These are phyloP conservation scores for Salvia rosmarinus DNA, from an alignment of 257 asterid species.

Conservation along the genomic window DNA sequence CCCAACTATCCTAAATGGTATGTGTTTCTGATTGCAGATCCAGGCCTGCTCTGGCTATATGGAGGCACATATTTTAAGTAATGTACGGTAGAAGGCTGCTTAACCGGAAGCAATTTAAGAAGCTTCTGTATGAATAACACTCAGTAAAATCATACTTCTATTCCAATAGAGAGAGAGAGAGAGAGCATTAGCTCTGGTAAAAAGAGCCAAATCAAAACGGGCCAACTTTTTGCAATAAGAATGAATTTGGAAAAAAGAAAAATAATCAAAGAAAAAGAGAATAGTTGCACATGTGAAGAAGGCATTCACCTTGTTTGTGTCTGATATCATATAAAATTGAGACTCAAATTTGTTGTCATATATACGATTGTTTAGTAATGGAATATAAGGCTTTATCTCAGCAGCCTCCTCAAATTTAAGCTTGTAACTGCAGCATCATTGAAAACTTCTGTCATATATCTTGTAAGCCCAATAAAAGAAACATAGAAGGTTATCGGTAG, in stretches of 20 bases:
- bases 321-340: constrained; percentile 97
- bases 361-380: constrained; percentile 89
- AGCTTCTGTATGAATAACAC: not conserved
- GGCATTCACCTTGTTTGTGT: constrained; percentile 78
- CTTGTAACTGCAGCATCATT: constrained; percentile 73
- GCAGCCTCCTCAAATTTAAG: constrained; percentile 86
- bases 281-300: constrained; percentile 21
- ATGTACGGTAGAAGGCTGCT: not conserved
- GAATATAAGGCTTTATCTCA: constrained; percentile 85
- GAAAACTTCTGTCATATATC: constrained; percentile 33
- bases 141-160: not conserved
- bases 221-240: constrained; percentile 14
- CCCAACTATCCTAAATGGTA: not conserved
- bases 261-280: constrained; percentile 6
- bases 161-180: not conserved
- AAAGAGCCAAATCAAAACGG: not conserved
- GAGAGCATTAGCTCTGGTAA: not conserved
- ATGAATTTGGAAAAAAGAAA: not conserved
- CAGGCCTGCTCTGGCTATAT: not conserved
- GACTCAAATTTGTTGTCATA: constrained; percentile 96
- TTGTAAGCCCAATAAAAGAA: constrained; percentile 17
- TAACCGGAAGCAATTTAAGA: not conserved
- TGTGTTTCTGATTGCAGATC: not conserved
- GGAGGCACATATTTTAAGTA: not conserved
- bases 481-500: constrained; percentile 18